A percentile compares a stretch with the other conserved stretches of the same genome.
phyloP scores from a whole-genome alignment of 164 flowering plant species.

The Kalanchoe fedtschenkoi region DNA sequence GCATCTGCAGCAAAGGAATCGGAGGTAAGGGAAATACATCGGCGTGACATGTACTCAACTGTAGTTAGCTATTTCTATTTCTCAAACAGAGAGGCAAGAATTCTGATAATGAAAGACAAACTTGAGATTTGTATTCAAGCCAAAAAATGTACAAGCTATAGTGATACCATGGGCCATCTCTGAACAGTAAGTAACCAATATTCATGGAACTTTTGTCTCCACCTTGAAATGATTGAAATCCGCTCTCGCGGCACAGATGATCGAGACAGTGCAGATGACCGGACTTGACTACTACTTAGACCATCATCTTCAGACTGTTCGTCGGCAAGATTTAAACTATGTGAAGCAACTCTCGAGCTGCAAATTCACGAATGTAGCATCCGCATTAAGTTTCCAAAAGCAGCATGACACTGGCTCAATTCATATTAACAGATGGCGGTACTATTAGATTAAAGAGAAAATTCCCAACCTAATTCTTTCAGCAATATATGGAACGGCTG shows the following conservation, averaged over 20 bases:
- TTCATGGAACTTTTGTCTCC: constrained; percentile 35
- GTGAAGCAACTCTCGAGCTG: constrained; percentile 87
- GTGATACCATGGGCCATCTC: constrained; percentile 78
- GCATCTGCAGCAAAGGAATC: constrained; percentile 37
- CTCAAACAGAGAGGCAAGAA: neutral
- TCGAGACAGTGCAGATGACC: constrained; percentile 22
- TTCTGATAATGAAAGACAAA: neutral
- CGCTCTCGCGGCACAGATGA: constrained; percentile 26
- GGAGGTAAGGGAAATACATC: neutral
- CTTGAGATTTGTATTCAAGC: neutral
- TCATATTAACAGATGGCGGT: neutral
- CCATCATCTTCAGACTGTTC: constrained; percentile 36
- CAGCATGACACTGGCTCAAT: neutral
- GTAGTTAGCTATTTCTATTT: neutral
- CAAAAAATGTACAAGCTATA: constrained; percentile 2
- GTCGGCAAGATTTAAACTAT: constrained; percentile 60
- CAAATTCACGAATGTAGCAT: constrained; percentile 7
- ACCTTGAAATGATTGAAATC: constrained; percentile 33
- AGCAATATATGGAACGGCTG: constrained; percentile 93
- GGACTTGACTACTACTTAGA: constrained; percentile 21
- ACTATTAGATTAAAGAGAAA: neutral
- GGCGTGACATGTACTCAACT: neutral
- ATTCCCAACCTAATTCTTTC: constrained; percentile 77
- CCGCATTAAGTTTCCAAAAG: neutral
- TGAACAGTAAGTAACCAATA: constrained; percentile 49